phyloP scores from a whole-genome alignment of 345 rosid genomes.

The Hibiscus syriacus region DNA sequence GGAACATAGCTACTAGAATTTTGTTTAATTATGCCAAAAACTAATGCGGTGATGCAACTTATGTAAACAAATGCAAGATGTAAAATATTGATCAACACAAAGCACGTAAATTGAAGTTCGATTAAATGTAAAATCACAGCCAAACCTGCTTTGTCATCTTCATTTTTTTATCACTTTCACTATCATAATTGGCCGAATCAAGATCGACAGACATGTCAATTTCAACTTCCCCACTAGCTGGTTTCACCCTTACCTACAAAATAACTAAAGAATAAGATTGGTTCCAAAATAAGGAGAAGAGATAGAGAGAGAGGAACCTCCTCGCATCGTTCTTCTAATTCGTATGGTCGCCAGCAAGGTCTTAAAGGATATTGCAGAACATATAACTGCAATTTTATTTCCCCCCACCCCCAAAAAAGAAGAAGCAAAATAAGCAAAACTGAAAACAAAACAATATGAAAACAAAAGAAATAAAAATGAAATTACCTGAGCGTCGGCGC shows the following conservation, averaged over 20 bases:
- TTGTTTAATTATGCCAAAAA: not conserved
- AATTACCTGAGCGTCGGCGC: slow-evolving; percentile 40
- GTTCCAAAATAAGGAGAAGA: no score
- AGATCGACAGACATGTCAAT: slow-evolving; percentile 59
- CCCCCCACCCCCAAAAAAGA: no score
- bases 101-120: no score
- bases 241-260: slow-evolving; percentile 89
- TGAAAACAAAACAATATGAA: not conserved
- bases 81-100: no score
- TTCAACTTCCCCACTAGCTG: slow-evolving; percentile 44
- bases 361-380: slow-evolving; percentile 80
- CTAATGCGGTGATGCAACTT: no score
- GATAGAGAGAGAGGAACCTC: no score
- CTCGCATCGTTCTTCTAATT: slow-evolving; percentile 68
- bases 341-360: slow-evolving; percentile 84
- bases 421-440: no score
- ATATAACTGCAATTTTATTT: slow-evolving; percentile 44
- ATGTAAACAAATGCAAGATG: no score
- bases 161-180: slow-evolving; percentile 22
- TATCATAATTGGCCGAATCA: slow-evolving; percentile 46
- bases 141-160: slow-evolving; percentile 59
- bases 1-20: no score
- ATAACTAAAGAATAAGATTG: no score
- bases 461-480: not conserved
- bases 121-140: no score